Percentiles rank a stretch among this genome's conserved stretches.
Evolutionary conservation across 345 rosid genomes (phyloP).

Genomic region (Psidium guajava): DNA sequence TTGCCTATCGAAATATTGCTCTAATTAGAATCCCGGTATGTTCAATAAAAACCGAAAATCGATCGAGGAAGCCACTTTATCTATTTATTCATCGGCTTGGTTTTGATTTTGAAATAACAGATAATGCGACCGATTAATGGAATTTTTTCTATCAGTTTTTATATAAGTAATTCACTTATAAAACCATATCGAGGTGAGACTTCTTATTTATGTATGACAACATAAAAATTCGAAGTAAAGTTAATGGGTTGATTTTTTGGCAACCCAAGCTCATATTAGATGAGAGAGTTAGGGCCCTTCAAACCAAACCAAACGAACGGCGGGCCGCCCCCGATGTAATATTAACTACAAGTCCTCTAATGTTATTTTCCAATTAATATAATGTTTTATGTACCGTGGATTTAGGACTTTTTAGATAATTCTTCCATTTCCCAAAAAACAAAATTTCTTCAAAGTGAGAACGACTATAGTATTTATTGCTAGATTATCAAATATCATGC

Average conservation of each 20-base stretch:
- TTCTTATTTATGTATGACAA: not conserved
- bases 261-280: no score
- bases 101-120: not conserved
- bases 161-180: no score
- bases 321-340: not conserved
- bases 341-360: not conserved
- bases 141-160: no score
- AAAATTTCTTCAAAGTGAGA: not conserved
- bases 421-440: no score
- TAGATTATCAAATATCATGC: not conserved
- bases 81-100: not conserved
- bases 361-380: not conserved
- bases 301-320: not conserved
- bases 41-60: not conserved
- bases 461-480: not conserved
- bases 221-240: not conserved
- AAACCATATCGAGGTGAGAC: no score
- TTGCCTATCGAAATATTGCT: not conserved
- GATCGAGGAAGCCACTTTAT: not conserved
- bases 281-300: not conserved
- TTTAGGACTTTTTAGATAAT: not conserved
- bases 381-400: no score
- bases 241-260: not conserved
- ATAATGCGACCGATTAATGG: not conserved
- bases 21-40: not conserved